These are phyloP conservation scores for Fusarium sp. DNA, from an alignment of 2,329 filamentous ascomycete genomes.

Conservation along the genomic window DNA sequence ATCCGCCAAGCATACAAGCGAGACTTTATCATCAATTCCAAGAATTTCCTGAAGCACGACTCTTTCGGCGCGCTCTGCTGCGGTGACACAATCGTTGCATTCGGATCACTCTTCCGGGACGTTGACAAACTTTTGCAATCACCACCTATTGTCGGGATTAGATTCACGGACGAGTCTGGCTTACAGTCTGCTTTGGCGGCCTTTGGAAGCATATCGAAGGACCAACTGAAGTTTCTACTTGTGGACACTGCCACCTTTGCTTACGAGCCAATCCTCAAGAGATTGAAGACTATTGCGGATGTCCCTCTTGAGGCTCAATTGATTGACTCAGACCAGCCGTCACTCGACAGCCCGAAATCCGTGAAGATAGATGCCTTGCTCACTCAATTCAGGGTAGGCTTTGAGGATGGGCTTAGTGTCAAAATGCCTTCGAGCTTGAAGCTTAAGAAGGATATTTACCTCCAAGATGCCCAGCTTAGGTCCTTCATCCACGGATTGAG, in stretches of 20 bases:
- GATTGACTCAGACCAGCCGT: constrained; percentile 50
- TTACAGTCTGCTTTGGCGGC: constrained; percentile 61
- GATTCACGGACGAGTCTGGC: constrained; percentile 60
- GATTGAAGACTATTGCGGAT: constrained; percentile 66
- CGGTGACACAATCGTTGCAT: constrained; percentile 65
- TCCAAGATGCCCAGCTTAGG: constrained; percentile 60
- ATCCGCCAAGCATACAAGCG: constrained; percentile 51
- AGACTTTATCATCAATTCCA: constrained; percentile 60
- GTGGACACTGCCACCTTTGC: constrained; percentile 76
- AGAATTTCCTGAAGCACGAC: constrained; percentile 66
- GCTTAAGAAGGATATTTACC: constrained; percentile 44
- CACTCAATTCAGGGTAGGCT: background rate
- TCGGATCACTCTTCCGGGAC: constrained; percentile 68
- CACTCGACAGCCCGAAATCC: constrained; percentile 19
- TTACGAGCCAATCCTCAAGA: constrained; percentile 73
- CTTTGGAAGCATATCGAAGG: constrained; percentile 49
- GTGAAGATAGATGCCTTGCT: constrained; percentile 15
- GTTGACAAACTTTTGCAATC: constrained; percentile 56
- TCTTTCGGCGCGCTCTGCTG: constrained; percentile 71
- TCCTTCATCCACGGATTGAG: constrained; percentile 68
- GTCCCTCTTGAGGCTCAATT: constrained; percentile 68
- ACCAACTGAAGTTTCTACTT: constrained; percentile 61
- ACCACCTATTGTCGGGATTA: constrained; percentile 63
- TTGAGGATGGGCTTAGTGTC: background rate
- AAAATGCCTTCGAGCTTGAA: constrained; percentile 23